phyloP scores from a whole-genome alignment of 257 asterid genomes.

The Penstemon newberryi region DNA sequence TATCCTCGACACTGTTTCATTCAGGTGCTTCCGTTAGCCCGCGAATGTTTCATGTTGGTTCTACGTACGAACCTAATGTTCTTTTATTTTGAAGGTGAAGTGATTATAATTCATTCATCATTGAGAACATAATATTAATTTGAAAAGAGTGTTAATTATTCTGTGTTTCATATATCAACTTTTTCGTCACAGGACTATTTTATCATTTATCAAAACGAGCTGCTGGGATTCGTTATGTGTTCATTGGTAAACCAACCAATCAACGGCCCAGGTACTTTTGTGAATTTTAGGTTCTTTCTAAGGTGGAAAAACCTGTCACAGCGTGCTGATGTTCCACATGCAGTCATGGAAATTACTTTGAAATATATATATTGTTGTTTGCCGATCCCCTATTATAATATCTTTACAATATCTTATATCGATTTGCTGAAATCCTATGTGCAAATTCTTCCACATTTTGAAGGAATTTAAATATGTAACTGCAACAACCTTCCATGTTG shows the following conservation, averaged over 20 bases:
- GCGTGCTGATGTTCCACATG: neutral
- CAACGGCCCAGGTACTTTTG: conserved; percentile 82
- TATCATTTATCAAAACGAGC: conserved; percentile 92
- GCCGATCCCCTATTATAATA: neutral
- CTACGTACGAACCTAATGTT: conserved; percentile 94
- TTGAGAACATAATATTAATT: conserved; percentile 14
- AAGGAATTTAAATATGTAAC: neutral
- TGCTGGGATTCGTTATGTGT: conserved; percentile 86
- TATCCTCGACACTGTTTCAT: conserved; percentile 24
- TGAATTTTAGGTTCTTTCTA: conserved; percentile 12
- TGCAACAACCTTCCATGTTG: neutral
- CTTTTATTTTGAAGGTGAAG: conserved; percentile 94
- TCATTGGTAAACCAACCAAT: conserved; percentile 83
- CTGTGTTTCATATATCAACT: conserved; percentile 20
- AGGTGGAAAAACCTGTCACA: neutral
- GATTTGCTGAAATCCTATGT: neutral
- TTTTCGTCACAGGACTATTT: conserved; percentile 67
- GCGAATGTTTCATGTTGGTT: conserved; percentile 72
- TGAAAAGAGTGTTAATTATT: conserved; percentile 5
- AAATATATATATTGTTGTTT: neutral
- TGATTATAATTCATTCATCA: conserved; percentile 22
- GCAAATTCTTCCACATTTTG: conserved; percentile 1
- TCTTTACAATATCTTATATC: neutral
- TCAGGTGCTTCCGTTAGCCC: conserved; percentile 81
- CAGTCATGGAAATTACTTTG: conserved; percentile 2